Evolutionary conservation across 257 asterid species (phyloP).

Genomic region (Plectranthus barbatus): DNA sequence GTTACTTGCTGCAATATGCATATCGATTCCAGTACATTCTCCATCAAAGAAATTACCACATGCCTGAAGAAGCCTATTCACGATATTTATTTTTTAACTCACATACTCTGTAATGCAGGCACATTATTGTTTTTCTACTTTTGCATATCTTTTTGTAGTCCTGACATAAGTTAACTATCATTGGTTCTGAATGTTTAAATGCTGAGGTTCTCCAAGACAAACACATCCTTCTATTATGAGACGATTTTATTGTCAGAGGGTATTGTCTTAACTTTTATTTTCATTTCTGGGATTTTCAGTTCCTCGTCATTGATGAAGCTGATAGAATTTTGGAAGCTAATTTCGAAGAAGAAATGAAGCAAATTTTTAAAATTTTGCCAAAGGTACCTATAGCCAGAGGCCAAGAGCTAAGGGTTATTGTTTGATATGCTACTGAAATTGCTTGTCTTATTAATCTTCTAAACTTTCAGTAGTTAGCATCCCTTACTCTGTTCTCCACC

Average conservation of each 20-base stretch:
- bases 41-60: not conserved
- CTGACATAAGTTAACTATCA: not conserved
- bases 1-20: not conserved
- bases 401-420: not conserved
- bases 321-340: slow-evolving; percentile 91
- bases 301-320: slow-evolving; percentile 90
- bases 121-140: not conserved
- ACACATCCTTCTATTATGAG: not conserved
- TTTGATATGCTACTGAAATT: not conserved
- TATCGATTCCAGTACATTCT: not conserved
- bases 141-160: not conserved
- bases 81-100: not conserved
- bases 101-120: not conserved
- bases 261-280: not conserved
- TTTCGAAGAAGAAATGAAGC: slow-evolving; percentile 93
- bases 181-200: not conserved
- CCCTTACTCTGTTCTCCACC: no score
- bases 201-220: not conserved
- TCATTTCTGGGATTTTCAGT: slow-evolving; percentile 45
- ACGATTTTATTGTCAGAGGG: not conserved
- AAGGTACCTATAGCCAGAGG: slow-evolving; percentile 42
- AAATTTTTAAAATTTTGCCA: slow-evolving; percentile 65
- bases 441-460: not conserved
- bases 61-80: not conserved
- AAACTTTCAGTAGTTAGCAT: not conserved